Conservation (phyloP, 2,329 filamentous ascomycete genomes). For the Alternaria brassicicola region DNA sequence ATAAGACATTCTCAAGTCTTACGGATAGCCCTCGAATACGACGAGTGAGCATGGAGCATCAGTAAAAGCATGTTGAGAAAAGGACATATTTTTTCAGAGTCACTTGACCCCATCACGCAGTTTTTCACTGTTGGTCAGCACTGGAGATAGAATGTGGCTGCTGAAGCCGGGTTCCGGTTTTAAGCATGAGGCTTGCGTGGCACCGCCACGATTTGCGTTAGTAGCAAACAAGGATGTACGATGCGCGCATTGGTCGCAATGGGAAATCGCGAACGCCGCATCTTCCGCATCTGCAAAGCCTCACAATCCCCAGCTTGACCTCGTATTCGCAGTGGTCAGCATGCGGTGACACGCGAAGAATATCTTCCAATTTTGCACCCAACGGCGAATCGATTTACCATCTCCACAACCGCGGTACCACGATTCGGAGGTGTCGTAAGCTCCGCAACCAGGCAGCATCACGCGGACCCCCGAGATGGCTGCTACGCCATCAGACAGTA, state of each 20-base stretch:
- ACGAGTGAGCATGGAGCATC: no score
- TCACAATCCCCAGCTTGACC: background rate
- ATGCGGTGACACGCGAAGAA: constrained; percentile 20
- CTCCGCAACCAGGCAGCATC: constrained; percentile 4
- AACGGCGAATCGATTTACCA: background rate
- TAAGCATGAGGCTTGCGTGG: constrained; percentile 15
- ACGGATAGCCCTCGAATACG: no score
- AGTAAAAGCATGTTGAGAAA: no score
- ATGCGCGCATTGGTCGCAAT: constrained; percentile 29
- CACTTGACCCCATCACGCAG: no score
- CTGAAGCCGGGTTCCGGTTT: constrained; percentile 1
- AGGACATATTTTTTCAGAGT: no score
- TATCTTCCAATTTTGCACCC: background rate
- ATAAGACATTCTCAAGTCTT: no score
- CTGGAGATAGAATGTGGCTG: background rate
- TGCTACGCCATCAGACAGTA: constrained; percentile 29
- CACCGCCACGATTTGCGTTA: constrained; percentile 20
- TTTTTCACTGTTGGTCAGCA: background rate
- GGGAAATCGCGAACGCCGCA: constrained; percentile 24
- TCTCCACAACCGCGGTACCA: background rate
- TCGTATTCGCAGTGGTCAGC: constrained; percentile 4
- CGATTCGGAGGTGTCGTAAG: constrained; percentile 7
- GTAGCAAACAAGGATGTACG: constrained; percentile 14
- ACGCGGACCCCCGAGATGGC: constrained; percentile 38
- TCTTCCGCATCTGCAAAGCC: constrained; percentile 21